These are phyloP conservation scores for Micractinium conductrix DNA, from an alignment of 139 green algal genomes.

Conservation along the genomic window DNA sequence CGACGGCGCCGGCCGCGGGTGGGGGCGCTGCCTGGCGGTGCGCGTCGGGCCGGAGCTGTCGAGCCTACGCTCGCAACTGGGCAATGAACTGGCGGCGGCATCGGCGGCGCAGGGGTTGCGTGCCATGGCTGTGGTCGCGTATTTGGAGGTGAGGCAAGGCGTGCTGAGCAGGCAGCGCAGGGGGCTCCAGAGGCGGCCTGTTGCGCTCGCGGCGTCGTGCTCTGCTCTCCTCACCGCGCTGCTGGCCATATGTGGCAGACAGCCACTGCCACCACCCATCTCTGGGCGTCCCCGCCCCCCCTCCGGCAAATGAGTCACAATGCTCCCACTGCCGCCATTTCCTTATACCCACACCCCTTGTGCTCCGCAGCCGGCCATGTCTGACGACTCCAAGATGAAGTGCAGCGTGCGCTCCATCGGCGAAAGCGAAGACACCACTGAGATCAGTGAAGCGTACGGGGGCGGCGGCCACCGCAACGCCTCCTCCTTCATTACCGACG, in stretches of 20 bases:
- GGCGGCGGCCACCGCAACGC: conserved; percentile 66
- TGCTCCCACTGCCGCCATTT: too few relatives aligned
- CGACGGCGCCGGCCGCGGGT: background rate
- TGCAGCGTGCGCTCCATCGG: conserved; percentile 62
- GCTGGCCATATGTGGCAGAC: too few relatives aligned
- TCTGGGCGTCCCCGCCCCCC: too few relatives aligned
- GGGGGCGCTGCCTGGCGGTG: conserved; percentile 54
- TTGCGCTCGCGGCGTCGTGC: too few relatives aligned
- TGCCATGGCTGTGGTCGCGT: conserved; percentile 44
- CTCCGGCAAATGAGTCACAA: too few relatives aligned
- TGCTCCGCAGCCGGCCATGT: conserved; percentile 44
- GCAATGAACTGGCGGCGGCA: conserved; percentile 60
- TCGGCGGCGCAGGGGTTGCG: conserved; percentile 34
- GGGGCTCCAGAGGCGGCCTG: too few relatives aligned
- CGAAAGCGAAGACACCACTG: conserved; percentile 49
- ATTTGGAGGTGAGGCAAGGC: conserved; percentile 50
- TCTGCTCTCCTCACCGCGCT: too few relatives aligned
- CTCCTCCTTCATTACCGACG: conserved; percentile 41
- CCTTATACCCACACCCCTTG: too few relatives aligned
- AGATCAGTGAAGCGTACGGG: conserved; percentile 43
- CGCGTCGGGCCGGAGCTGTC: conserved; percentile 17
- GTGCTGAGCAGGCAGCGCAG: too few relatives aligned
- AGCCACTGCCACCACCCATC: too few relatives aligned
- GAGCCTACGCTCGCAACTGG: conserved; percentile 53
- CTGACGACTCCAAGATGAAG: conserved; percentile 49